Percentiles rank a stretch among this genome's conserved stretches.
phyloP scores from a whole-genome alignment of 441 rosid genomes.

The Macaranga tanarius region DNA sequence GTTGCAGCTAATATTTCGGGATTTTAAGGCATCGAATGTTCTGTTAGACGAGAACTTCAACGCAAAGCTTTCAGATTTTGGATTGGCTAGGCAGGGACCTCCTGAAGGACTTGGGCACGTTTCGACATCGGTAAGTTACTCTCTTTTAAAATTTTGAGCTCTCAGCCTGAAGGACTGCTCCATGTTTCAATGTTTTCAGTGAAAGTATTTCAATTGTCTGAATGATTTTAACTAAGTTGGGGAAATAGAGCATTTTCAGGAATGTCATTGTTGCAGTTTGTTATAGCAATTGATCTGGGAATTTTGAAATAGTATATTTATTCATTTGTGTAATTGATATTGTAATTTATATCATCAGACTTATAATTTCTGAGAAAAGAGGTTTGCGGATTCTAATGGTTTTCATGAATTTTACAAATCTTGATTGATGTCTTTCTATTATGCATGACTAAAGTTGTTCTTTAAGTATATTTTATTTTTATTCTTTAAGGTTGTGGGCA shows the following conservation, averaged over 20 bases:
- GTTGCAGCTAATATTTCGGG: constrained; percentile 82
- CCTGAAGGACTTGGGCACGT: constrained; percentile 86
- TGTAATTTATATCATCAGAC: neutral
- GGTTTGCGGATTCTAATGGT: neutral
- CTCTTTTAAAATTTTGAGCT: neutral
- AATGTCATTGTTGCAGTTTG: neutral
- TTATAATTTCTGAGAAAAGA: neutral
- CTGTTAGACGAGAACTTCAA: constrained; percentile 78
- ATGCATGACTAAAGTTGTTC: neutral
- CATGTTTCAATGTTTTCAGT: neutral
- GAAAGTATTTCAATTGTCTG: neutral
- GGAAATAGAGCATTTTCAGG: neutral
- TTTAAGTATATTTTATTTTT: neutral
- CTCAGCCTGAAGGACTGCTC: neutral
- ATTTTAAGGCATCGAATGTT: constrained; percentile 83
- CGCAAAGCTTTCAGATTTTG: constrained; percentile 95
- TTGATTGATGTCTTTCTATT: constrained; percentile 5
- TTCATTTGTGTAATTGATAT: neutral
- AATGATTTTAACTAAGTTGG: neutral
- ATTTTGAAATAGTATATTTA: neutral
- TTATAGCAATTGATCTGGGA: neutral
- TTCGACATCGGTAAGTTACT: constrained; percentile 72
- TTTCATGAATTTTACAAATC: neutral
- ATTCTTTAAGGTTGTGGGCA: constrained; percentile 77
- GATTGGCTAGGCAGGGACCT: constrained; percentile 93